Base-by-base conservation (phyloP, 1,284 basidiomycete genomes). In the Moesziomyces antarcticus region DNA sequence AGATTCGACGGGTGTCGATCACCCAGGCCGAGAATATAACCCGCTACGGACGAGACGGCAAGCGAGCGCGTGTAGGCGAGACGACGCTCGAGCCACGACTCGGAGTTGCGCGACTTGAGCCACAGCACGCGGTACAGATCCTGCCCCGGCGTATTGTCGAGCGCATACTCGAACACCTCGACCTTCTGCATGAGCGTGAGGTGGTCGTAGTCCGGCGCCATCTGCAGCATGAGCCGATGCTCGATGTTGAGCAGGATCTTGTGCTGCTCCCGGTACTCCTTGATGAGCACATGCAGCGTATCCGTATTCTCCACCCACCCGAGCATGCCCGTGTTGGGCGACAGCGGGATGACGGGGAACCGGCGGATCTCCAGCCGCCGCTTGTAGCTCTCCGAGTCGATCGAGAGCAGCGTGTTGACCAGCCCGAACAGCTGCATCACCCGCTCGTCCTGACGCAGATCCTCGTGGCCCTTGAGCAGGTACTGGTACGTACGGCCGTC, bases 341-440 rank as follows among this genome's bases (percentile, higher is more conserved):
- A 96, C 37, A 99, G 87, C 1, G 97, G 97, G 70, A 93, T 98
- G 65, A 98, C 93, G 11, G 94, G 91, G 86, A 90, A 99, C 55
- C 91, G 89, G 83, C 96, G 95, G 58, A 99, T 97, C 82, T 94
- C 93, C 49, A 99, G 88, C 71, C 95, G 92, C 30, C 97, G 89
- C 87, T 97, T 97, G 89, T 97, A 98, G 83, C 92, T 94, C 82
- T 93, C 91, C 22, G 94, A 92, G 82, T 99, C 96, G 45, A 93
- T 91, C 16, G 92, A 91, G 20, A 99, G 89, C 0, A 99, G 87
- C 1, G 93, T 97, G 85, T 99, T 99, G 84, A 99, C 93, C 54
- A 99, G 89, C 61, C 96, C 93, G 85, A 99, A 99, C 13, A 99
- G 88, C 85, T 99, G 97, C 97, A 99, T 99, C 65, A 99, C 97